These are phyloP conservation scores for Gilbertella persicaria DNA, from an alignment of 371 early-diverging fungal genomes.

Conservation along the genomic window DNA sequence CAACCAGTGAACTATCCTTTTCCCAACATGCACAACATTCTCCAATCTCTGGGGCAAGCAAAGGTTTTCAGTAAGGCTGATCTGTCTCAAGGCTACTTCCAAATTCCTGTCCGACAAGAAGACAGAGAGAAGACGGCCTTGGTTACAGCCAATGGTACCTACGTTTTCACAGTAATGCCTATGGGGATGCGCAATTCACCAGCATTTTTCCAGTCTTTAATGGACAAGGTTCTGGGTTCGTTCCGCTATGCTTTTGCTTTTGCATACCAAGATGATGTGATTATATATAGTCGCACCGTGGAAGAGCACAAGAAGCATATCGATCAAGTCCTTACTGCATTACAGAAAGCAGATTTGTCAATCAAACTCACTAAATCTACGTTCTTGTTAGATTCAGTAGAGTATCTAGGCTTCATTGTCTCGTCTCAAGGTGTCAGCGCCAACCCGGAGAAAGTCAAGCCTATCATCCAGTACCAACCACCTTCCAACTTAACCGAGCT, in stretches of 20 bases:
- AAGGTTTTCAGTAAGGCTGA: constrained; percentile 6
- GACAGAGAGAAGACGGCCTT: constrained; percentile 3
- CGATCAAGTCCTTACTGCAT: background rate
- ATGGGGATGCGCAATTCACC: constrained; percentile 23
- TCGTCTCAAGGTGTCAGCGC: background rate
- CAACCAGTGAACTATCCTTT: constrained; percentile 1
- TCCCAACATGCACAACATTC: constrained; percentile 2
- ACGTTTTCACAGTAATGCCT: constrained; percentile 16
- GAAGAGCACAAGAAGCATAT: constrained; percentile 6
- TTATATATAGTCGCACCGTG: constrained; percentile 1
- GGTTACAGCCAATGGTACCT: constrained; percentile 3
- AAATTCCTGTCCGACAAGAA: constrained; percentile 2
- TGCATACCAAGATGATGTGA: constrained; percentile 16
- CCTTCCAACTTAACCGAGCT: background rate
- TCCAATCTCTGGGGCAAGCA: constrained; percentile 5
- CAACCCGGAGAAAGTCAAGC: background rate
- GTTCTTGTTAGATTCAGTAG: background rate
- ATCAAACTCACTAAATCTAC: background rate
- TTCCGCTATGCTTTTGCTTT: background rate
- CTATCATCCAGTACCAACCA: background rate
- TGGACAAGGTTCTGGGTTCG: constrained; percentile 10
- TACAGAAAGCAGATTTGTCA: background rate
- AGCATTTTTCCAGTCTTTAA: constrained; percentile 8
- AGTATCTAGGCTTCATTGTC: background rate
- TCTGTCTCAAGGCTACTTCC: constrained; percentile 4